These are phyloP conservation scores for Phytophthora quininea DNA, from an alignment of 352 stramenopile genomes.

Conservation along the genomic window DNA sequence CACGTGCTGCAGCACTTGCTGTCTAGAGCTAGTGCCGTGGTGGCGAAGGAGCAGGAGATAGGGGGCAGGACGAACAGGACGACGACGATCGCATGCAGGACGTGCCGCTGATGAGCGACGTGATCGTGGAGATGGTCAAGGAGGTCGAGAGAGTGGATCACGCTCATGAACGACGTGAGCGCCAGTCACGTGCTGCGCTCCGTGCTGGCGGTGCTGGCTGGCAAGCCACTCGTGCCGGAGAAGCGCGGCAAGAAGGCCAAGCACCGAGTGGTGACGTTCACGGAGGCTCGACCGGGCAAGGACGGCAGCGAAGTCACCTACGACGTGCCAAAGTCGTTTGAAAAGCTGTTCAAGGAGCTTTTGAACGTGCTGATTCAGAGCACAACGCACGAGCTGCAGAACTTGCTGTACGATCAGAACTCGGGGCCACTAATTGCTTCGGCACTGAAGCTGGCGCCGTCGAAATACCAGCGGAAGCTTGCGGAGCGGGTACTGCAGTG, in stretches of 20 bases:
- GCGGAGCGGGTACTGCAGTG: slow-evolving; percentile 73
- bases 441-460: slow-evolving; percentile 62
- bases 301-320: slow-evolving; percentile 47
- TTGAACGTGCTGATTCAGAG: slow-evolving; percentile 52
- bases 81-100: slow-evolving; percentile 68
- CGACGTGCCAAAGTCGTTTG: slow-evolving; percentile 59
- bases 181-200: slow-evolving; percentile 84
- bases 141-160: slow-evolving; percentile 85
- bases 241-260: slow-evolving; percentile 87
- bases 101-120: slow-evolving; percentile 63
- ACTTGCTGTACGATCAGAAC: slow-evolving; percentile 78
- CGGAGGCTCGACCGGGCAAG: slow-evolving; percentile 42
- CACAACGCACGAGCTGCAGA: slow-evolving; percentile 51
- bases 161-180: slow-evolving; percentile 87
- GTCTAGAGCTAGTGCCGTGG: slow-evolving; percentile 58
- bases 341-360: slow-evolving; percentile 66
- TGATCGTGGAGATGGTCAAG: slow-evolving; percentile 77
- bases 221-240: slow-evolving; percentile 68
- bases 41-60: slow-evolving; percentile 41
- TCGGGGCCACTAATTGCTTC: slow-evolving; percentile 73
- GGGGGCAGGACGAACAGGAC: slow-evolving; percentile 41
- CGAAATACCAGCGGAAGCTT: slow-evolving; percentile 54
- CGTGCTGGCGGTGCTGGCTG: slow-evolving; percentile 67
- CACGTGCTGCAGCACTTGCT: slow-evolving; percentile 84
- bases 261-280: slow-evolving; percentile 71